phyloP scores from a whole-genome alignment of 1,284 basidiomycete species.

The Apiotrichum brassicae region DNA sequence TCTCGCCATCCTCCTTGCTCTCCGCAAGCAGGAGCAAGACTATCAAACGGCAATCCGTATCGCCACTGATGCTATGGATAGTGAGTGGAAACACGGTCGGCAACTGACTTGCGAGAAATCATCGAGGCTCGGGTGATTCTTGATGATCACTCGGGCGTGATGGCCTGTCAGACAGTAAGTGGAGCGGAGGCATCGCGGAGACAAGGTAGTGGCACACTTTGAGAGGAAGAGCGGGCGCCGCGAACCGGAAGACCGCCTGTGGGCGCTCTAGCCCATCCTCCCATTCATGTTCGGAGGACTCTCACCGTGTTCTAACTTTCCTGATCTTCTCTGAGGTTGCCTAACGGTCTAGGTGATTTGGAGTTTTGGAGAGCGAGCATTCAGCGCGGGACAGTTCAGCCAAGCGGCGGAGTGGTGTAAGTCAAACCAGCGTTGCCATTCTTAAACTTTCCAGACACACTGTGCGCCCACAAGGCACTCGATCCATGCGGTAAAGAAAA shows the following conservation, averaged over 20 bases:
- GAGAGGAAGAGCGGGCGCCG: too few species aligned
- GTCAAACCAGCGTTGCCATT: neutral
- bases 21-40: slow-evolving; percentile 3
- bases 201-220: too few species aligned
- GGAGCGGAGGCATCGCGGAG: too few species aligned
- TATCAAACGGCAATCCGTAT: neutral
- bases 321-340: too few species aligned
- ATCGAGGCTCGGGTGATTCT: neutral
- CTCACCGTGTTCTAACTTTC: too few species aligned
- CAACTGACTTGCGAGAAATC: neutral
- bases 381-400: neutral
- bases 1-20: slow-evolving; percentile 1
- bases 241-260: too few species aligned
- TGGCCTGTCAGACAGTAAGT: slow-evolving; percentile 11
- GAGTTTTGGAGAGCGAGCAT: slow-evolving; percentile 4
- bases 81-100: slow-evolving; percentile 5
- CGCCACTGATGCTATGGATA: neutral
- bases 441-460: neutral
- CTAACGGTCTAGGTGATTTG: slow-evolving; percentile 8
- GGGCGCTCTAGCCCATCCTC: too few species aligned
- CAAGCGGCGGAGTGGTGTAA: slow-evolving; percentile 15
- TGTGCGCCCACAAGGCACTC: slow-evolving; percentile 6
- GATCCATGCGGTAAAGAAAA: neutral
- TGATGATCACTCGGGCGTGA: neutral
- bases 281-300: too few species aligned